Percentiles rank a stretch among this genome's conserved stretches.
Evolutionary conservation across 257 asterid species (phyloP).

Genomic region (Capsicum rhomboideum): DNA sequence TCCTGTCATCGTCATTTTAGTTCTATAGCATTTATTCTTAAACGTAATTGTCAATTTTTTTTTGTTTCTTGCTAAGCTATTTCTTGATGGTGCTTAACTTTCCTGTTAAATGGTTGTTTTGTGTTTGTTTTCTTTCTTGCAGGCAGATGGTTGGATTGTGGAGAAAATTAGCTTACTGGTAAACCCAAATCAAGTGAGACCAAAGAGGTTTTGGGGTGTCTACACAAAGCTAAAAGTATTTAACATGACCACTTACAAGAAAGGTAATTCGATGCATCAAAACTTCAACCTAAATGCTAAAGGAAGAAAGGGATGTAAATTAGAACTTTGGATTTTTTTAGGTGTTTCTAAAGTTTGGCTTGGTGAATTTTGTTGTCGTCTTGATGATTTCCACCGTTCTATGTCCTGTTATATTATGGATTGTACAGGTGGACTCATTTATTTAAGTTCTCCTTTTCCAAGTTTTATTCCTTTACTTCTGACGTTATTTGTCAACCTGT

Average conservation of each 20-base stretch:
- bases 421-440: background rate
- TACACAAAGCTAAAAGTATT: conserved; percentile 94
- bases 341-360: background rate
- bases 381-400: background rate
- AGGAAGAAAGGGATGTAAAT: background rate
- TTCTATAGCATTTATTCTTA: background rate
- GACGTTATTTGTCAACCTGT: background rate
- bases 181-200: conserved; percentile 90
- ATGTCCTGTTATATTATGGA: background rate
- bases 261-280: conserved; percentile 43
- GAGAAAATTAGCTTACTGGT: conserved; percentile 74
- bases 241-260: conserved; percentile 82
- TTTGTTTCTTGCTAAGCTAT: background rate
- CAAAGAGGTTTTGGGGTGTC: conserved; percentile 95
- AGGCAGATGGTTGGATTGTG: conserved; percentile 99
- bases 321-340: background rate
- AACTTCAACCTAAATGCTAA: conserved; percentile 1
- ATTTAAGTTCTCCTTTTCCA: background rate
- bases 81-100: background rate
- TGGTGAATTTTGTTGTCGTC: background rate
- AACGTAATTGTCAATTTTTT: background rate
- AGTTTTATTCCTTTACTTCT: background rate
- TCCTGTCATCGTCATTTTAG: background rate
- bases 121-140: conserved; percentile 21
- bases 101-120: background rate